A percentile compares a stretch with the other conserved stretches of the same genome.
These are phyloP conservation scores for Aphanomyces invadans DNA, from an alignment of 352 stramenopile genomes.

Conservation along the genomic window DNA sequence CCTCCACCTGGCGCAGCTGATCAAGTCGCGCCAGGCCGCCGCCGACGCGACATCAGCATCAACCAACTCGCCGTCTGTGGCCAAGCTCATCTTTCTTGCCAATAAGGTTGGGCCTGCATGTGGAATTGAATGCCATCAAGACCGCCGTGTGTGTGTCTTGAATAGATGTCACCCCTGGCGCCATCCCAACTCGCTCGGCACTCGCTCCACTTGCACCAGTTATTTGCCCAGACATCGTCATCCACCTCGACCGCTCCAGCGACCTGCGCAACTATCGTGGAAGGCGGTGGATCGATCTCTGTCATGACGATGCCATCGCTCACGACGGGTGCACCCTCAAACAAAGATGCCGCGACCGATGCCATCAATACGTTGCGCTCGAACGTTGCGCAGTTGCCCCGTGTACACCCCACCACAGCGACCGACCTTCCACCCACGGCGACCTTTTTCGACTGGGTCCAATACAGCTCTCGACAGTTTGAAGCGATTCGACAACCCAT, in stretches of 20 bases:
- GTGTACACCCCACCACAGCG: slow-evolving; percentile 28
- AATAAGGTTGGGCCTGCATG: slow-evolving; percentile 32
- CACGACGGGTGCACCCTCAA: no score
- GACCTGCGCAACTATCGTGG: no score
- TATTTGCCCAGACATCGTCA: no score
- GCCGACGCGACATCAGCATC: slow-evolving; percentile 33
- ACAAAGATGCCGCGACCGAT: no score
- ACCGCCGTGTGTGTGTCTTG: slow-evolving; percentile 23
- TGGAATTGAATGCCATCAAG: slow-evolving; percentile 29
- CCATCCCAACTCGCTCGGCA: neutral
- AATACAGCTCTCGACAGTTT: slow-evolving; percentile 57
- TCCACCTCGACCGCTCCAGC: no score
- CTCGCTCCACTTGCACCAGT: neutral
- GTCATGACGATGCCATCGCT: no score
- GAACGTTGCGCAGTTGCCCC: no score
- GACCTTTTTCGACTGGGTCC: slow-evolving; percentile 70
- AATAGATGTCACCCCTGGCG: neutral
- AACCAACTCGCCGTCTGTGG: slow-evolving; percentile 42
- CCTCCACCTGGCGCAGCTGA: slow-evolving; percentile 42
- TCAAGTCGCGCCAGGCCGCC: slow-evolving; percentile 36
- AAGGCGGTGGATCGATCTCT: no score
- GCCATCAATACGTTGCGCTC: no score
- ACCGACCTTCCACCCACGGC: slow-evolving; percentile 28
- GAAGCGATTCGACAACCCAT: slow-evolving; percentile 48
- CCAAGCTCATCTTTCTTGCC: slow-evolving; percentile 50